A percentile compares a stretch with the other conserved stretches of the same genome.
Evolutionary conservation across 805 yeast species (phyloP).

Genomic region (Kuraishia hungarica): DNA sequence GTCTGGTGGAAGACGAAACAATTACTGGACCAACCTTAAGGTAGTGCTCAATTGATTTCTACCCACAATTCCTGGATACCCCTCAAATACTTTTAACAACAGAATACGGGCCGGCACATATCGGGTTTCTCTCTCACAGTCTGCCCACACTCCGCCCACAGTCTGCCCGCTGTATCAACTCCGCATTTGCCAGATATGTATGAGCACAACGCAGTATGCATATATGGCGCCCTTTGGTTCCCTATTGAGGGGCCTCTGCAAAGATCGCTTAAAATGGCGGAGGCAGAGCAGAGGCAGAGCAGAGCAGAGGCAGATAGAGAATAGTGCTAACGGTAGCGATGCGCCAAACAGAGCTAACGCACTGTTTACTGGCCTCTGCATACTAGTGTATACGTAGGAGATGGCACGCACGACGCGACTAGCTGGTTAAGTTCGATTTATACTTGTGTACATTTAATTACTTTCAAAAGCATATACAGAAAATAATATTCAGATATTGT

Average conservation of each 20-base stretch:
- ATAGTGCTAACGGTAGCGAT: background rate
- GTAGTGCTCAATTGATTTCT: background rate
- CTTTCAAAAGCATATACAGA: too few species aligned
- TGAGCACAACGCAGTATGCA: background rate
- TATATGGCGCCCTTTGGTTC: background rate
- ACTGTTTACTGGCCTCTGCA: too few species aligned
- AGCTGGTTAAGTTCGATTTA: background rate
- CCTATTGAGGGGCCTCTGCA: background rate
- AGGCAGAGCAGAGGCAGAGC: too few species aligned
- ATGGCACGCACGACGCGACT: background rate
- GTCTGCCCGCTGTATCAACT: background rate
- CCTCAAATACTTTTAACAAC: background rate
- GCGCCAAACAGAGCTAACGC: too few species aligned
- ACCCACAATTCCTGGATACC: background rate
- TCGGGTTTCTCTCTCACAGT: background rate
- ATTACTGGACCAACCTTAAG: background rate
- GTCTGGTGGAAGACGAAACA: background rate
- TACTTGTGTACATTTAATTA: background rate
- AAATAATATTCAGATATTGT: too few species aligned
- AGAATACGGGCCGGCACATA: background rate
- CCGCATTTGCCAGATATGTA: background rate
- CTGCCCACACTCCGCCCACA: too few species aligned
- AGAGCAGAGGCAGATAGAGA: background rate
- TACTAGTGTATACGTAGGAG: background rate
- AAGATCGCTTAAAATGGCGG: background rate